Percentiles rank a stretch among this genome's conserved stretches.
Evolutionary conservation across 306 rosid genomes (phyloP).

Genomic region (Acacia acuminata): DNA sequence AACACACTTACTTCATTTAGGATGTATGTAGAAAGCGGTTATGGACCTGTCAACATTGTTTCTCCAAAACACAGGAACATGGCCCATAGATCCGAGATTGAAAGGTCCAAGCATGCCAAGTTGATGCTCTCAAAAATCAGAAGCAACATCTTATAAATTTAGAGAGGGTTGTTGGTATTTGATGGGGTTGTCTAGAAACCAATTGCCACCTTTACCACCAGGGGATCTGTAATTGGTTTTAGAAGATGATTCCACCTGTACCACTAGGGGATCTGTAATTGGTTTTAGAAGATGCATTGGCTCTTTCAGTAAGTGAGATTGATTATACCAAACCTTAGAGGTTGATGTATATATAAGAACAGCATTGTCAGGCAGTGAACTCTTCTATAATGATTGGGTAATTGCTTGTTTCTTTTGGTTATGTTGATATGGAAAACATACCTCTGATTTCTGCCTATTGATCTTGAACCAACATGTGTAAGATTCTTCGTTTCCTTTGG

Average conservation of each 20-base stretch:
- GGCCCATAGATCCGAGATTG: constrained; percentile 21
- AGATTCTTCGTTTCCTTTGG: no score
- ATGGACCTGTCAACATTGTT: constrained; percentile 27
- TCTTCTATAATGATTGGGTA: constrained; percentile 36
- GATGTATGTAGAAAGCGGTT: constrained; percentile 19
- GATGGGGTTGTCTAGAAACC: constrained; percentile 27
- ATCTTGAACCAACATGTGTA: neutral
- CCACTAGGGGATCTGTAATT: constrained; percentile 22
- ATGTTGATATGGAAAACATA: neutral
- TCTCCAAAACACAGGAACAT: constrained; percentile 29
- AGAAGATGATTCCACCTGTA: no score
- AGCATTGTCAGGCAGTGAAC: constrained; percentile 2
- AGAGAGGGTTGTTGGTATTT: constrained; percentile 38
- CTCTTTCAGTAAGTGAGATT: constrained; percentile 10
- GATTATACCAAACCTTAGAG: constrained; percentile 13
- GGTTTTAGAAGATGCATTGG: constrained; percentile 32
- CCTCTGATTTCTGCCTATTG: neutral
- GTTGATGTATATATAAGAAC: constrained; percentile 11
- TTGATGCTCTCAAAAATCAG: constrained; percentile 3
- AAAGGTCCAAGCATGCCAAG: constrained; percentile 18
- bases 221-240: constrained; percentile 27
- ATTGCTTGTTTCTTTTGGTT: neutral
- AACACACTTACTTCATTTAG: constrained; percentile 86
- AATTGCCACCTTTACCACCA: constrained; percentile 1
- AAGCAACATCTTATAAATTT: constrained; percentile 11